A percentile compares a stretch with the other conserved stretches of the same genome.
Evolutionary conservation across 306 rosid species (phyloP).

Genomic region (Gastrolobium villosum): DNA sequence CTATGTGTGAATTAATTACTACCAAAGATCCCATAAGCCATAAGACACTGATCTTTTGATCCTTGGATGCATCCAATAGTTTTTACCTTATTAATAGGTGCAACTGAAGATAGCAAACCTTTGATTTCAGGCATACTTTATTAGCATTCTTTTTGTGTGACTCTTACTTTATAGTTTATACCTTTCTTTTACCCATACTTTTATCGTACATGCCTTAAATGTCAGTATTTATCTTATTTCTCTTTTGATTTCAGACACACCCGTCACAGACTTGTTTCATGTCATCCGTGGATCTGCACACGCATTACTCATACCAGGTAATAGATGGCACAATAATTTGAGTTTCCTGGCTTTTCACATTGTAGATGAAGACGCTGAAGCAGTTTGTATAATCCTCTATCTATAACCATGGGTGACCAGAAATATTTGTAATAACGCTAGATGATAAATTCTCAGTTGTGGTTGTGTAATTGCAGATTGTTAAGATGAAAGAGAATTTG

Average conservation of each 20-base stretch:
- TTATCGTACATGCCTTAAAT: constrained; percentile 36
- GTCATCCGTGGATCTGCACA: constrained; percentile 99
- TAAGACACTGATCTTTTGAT: constrained; percentile 19
- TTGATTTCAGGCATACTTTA: constrained; percentile 25
- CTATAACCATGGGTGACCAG: constrained; percentile 30
- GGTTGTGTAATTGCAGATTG: constrained; percentile 19
- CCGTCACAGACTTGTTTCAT: constrained; percentile 99
- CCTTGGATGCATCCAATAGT: background rate
- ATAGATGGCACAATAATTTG: constrained; percentile 34
- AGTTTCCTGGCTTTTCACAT: constrained; percentile 24
- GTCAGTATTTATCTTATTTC: constrained; percentile 42
- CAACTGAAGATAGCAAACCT: constrained; percentile 27
- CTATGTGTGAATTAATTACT: constrained; percentile 11
- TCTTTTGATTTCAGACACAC: constrained; percentile 78
- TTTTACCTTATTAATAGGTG: constrained; percentile 23
- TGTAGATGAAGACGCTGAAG: background rate
- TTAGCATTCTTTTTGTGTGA: constrained; percentile 7
- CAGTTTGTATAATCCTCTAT: constrained; percentile 21
- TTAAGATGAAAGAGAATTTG: constrained; percentile 1
- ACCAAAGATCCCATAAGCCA: constrained; percentile 20
- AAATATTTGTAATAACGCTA: constrained; percentile 2
- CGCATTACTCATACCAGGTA: constrained; percentile 99
- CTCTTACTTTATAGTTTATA: background rate
- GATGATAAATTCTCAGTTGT: constrained; percentile 15
- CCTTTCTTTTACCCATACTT: constrained; percentile 8